Evolutionary conservation across 1,284 basidiomycete genomes (phyloP), one percentile per base, ranked within the genome.

Genomic region (Ustilago tritici): DNA sequence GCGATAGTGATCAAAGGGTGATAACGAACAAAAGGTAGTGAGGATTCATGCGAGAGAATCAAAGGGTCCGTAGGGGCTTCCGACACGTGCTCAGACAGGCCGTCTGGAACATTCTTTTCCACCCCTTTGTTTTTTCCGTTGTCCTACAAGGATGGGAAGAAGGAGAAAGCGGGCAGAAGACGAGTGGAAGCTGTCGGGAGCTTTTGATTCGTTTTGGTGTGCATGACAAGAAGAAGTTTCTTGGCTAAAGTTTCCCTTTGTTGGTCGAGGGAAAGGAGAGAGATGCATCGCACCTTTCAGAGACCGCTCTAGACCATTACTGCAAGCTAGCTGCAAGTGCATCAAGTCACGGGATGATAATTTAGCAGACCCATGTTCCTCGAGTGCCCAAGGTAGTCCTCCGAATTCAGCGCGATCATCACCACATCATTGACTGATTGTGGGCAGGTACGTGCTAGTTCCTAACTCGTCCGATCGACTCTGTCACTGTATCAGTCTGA

Each of bases 181-280:
- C 23, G 36, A 56, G n/a, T 19, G 12, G 36, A 11, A 53, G 38
- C 10, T 8, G 32, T n/a, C 56, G 15, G 31, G 55, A 15, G n/a
- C 1, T 47, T 41, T 57, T 50, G n/a, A 17, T 14, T 50, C 14
- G 28, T 14, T 50, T 31, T 50, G 31, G 10, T 23, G n/a, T 55
- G 60, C 60, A 53, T 61, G 61, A 41, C 36, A 31, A 28, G n/a
- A 56, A 46, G 43, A 38, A 28, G 36, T 54, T 58, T 58, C 56
- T 47, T 58, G 63, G 63, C 55, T 35, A 19, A 56, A 43, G 49
- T 15, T 43, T 32, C 50, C 61, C 47, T 46, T 56, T 62, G 19
- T 54, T 55, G 28, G 14, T 41, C 23, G 31, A 8, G 47, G 7
- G 8, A n/a, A 14, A 31, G 14, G 15, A 14, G 49, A 50, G 23